phyloP scores from a whole-genome alignment of 208 protist species.

The Wallacemonas sp. region DNA sequence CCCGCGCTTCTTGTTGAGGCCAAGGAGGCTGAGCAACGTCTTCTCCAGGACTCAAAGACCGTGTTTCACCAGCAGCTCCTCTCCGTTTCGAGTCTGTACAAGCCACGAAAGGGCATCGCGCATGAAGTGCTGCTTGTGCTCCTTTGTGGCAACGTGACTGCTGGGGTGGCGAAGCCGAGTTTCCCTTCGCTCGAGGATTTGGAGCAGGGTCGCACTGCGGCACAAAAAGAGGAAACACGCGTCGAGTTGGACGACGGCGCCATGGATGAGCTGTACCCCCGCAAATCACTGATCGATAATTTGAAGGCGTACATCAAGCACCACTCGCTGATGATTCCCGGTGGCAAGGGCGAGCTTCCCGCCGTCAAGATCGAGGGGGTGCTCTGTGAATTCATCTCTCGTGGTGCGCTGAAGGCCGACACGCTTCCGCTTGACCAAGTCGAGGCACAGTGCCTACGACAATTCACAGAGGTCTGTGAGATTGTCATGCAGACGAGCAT shows the following conservation, averaged over 20 bases:
- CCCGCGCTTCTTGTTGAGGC: constrained; percentile 42
- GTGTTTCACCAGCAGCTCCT: constrained; percentile 50
- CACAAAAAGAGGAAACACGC: constrained; percentile 19
- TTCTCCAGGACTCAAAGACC: constrained; percentile 33
- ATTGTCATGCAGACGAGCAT: constrained; percentile 58
- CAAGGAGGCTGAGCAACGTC: constrained; percentile 32
- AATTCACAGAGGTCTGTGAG: constrained; percentile 54
- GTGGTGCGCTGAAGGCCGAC: constrained; percentile 20
- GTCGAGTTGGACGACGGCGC: constrained; percentile 2
- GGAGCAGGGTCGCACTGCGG: not conserved
- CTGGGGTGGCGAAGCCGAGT: constrained; percentile 2
- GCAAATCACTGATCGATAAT: constrained; percentile 46
- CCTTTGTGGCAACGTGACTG: constrained; percentile 4
- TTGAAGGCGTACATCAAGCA: constrained; percentile 50
- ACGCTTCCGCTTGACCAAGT: constrained; percentile 37
- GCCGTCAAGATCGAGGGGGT: constrained; percentile 41
- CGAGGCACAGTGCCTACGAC: constrained; percentile 31
- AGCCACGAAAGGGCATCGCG: constrained; percentile 11
- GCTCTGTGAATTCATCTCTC: constrained; percentile 30
- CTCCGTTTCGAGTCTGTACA: constrained; percentile 32
- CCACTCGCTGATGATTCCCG: constrained; percentile 32
- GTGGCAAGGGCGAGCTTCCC: constrained; percentile 28
- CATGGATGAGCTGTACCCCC: constrained; percentile 41
- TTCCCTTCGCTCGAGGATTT: constrained; percentile 19
- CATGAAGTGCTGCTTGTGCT: constrained; percentile 17